Base-by-base conservation (phyloP, 2,329 filamentous ascomycete genomes). In the Aspergillus quadrilineatus region DNA sequence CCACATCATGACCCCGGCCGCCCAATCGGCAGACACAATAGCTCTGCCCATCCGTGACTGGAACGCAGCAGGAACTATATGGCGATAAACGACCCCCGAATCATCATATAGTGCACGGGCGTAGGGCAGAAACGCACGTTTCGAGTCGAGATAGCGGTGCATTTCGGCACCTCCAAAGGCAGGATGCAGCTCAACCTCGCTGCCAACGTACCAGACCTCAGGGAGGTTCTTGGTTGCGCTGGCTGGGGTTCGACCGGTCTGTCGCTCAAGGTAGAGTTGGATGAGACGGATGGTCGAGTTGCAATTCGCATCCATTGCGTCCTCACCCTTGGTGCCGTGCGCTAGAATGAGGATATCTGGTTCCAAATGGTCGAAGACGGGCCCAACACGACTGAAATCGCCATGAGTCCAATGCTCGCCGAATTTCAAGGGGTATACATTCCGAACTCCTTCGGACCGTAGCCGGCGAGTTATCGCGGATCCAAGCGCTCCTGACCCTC, bases 191-290 rank as follows among this genome's bases (percentile, higher is more conserved):
- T 64, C 61, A 4, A 48, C 37, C 32, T 62, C 60, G 48, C 60
- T 59, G 6, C 56, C 60, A 8, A 63, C 29, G 15, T 63, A 62
- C 61, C 61, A 62, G 14, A 63, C 53, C 49, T 62, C 61, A 0
- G 61, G 61, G 9, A 63, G 47, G 2, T 54, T 60, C 34, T 60
- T 56, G 5, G 17, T 37, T 14, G 8, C 12, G 8, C 5, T 37
- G 6, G 1, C 22, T 10, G 4, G 14, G 14, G 2, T 28, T 29
- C 2, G 8, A 10, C 22, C 7, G 14, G 3, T 14, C 14, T 45
- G 30, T 28, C 15, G 57, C 12, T 56, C 28, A n/a, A 62, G 55
- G 49, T 53, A 63, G 4, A 53, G 30, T 28, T 50, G 47, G 3
- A 60, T 54, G 2, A 64, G 45, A 9, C 46, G 55, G 12, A 57